Base-by-base conservation (phyloP, 768 basidiomycete genomes). In the Mrakia frigida region DNA sequence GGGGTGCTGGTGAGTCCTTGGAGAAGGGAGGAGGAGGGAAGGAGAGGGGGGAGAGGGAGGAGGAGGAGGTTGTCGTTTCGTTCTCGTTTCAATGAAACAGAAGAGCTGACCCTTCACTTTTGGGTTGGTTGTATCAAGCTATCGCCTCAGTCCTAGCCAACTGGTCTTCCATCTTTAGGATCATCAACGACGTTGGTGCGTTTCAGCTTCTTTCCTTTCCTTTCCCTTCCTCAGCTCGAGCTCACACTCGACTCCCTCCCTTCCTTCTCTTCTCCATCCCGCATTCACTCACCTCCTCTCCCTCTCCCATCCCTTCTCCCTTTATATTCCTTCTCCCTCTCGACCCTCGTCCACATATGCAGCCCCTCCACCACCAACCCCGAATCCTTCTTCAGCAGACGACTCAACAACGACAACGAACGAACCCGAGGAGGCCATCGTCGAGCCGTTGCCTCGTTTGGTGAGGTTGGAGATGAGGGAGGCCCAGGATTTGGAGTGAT, bases 141-240 rank as follows among this genome's bases (percentile, higher is more conserved):
- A 72, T 72, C 50, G 70, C 70, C 13, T 72, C 70, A 1, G 70
- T 72, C 21, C 53, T 72, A 5, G n/a, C 70, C 70, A 72, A 72
- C 35, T 72, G 70, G 70, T 72, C 70, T 31, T 72, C 70, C 53
- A 72, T 72, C 70, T 72, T 72, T 13, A 50, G 70, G 18, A 72
- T 72, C 50, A 53, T 72, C 52, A 72, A 72, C 70, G 70, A 72
- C 70, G 70, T 72, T 50, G 70, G 70, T 72, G 23, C 52, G 70
- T 59, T 31, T 31, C 9, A 16, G 9, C 31, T 18, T 3, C 37
- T 65, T 18, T 21, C 63, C 31, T 39, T 37, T 14, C 67, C n/a
- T 28, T 39, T 37, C 23, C 67, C n/a, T 28, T 14, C 43, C 43
- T 21, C 11, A 14, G 16, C 21, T 9, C 41, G n/a, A 28, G 41